Conservation (phyloP, 1,284 basidiomycete genomes). For the Boletus semigastroideus region DNA sequence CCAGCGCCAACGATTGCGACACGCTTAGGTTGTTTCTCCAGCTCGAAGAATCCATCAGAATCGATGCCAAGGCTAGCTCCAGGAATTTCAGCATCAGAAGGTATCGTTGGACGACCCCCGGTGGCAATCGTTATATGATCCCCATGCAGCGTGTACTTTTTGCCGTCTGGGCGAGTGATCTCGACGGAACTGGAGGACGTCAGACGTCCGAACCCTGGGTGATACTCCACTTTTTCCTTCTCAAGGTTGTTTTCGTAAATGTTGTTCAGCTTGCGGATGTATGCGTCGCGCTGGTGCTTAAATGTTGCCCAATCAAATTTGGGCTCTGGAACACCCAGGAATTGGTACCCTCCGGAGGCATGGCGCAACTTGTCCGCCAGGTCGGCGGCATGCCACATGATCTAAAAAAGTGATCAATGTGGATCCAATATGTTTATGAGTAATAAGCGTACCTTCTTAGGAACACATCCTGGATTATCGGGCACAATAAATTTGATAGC, state of each 20-base stretch:
- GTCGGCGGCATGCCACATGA: constrained; percentile 99
- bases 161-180: constrained; percentile 63
- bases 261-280: constrained; percentile 87
- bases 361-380: constrained; percentile 81
- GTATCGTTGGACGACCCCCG: constrained; percentile 83
- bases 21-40: constrained; percentile 87
- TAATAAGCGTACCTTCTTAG: constrained; percentile 66
- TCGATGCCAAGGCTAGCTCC: constrained; percentile 89
- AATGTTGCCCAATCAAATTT: constrained; percentile 90
- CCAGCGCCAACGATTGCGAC: constrained; percentile 96
- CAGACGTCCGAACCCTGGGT: constrained; percentile 80
- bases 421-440: constrained; percentile 10
- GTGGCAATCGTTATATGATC: constrained; percentile 84
- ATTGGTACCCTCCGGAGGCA: constrained; percentile 80
- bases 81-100: constrained; percentile 80
- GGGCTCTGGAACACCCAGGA: constrained; percentile 52
- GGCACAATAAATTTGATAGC: constrained; percentile 3
- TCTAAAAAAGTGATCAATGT: constrained; percentile 44
- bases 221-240: constrained; percentile 89
- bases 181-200: constrained; percentile 64
- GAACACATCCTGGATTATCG: constrained; percentile 69
- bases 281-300: constrained; percentile 94
- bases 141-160: constrained; percentile 66
- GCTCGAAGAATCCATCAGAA: constrained; percentile 96
- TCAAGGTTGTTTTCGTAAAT: constrained; percentile 91